Conservation (phyloP, 176 grass and related monocot genomes). For the Eremochloa ophiuroides region DNA sequence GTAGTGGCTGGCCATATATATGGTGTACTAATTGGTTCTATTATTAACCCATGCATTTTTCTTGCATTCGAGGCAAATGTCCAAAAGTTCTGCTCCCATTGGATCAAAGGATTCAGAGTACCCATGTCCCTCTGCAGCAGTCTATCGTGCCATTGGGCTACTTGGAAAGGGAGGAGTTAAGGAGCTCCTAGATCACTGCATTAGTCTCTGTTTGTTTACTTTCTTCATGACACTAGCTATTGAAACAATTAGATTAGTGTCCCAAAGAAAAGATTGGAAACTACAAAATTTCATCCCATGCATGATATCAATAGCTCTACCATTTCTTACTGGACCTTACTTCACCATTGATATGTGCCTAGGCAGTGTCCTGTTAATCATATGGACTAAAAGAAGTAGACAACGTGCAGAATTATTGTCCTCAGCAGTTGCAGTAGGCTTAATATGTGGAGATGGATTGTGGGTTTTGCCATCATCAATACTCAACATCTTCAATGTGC, state of each 20-base stretch:
- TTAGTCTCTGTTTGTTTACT: background rate
- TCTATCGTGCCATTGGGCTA: constrained; percentile 26
- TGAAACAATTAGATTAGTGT: background rate
- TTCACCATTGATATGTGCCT: constrained; percentile 29
- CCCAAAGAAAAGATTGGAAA: constrained; percentile 8
- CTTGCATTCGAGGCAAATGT: background rate
- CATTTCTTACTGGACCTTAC: constrained; percentile 18
- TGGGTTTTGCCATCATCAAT: constrained; percentile 20
- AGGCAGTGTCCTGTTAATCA: constrained; percentile 3
- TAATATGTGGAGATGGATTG: constrained; percentile 43
- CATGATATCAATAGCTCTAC: constrained; percentile 28
- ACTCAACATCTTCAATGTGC: constrained; percentile 19
- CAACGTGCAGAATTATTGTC: constrained; percentile 15
- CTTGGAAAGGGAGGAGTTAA: constrained; percentile 30
- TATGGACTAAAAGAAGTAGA: constrained; percentile 12
- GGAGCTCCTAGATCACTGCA: constrained; percentile 14
- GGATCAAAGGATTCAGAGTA: constrained; percentile 16
- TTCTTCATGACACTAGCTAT: background rate
- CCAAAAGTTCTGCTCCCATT: background rate
- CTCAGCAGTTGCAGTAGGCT: constrained; percentile 27
- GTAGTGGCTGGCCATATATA: constrained; percentile 38
- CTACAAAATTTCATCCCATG: constrained; percentile 16
- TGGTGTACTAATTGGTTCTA: constrained; percentile 22
- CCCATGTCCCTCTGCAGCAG: constrained; percentile 6
- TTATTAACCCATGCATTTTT: constrained; percentile 31